phyloP scores from a whole-genome alignment of 2,329 filamentous ascomycete genomes.

The Madurella mycetomatis region DNA sequence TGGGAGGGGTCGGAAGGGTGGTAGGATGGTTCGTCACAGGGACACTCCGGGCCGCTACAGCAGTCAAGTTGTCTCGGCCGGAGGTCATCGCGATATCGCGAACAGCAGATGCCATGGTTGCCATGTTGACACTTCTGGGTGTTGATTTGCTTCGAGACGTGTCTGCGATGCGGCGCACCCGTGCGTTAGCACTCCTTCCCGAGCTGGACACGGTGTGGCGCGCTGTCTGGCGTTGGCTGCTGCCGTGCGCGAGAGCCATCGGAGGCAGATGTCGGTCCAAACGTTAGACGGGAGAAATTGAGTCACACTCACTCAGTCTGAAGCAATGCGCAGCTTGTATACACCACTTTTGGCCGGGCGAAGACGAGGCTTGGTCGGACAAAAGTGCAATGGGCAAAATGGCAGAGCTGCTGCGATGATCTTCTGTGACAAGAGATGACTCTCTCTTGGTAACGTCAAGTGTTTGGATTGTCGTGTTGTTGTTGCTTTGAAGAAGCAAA shows the following conservation, averaged over 20 bases:
- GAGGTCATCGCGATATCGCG: slow-evolving; percentile 62
- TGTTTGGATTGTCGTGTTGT: slow-evolving; percentile 39
- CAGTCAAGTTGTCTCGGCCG: slow-evolving; percentile 67
- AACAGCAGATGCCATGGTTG: slow-evolving; percentile 62
- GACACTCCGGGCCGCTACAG: slow-evolving; percentile 64
- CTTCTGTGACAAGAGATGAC: slow-evolving; percentile 57
- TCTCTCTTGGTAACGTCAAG: slow-evolving; percentile 46
- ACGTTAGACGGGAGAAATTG: slow-evolving; percentile 8
- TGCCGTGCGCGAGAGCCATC: slow-evolving; percentile 6
- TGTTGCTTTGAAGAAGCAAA: slow-evolving; percentile 44
- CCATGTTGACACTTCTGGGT: slow-evolving; percentile 48
- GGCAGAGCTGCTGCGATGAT: slow-evolving; percentile 54
- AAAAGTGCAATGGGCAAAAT: slow-evolving; percentile 35
- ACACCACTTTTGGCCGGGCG: slow-evolving; percentile 23
- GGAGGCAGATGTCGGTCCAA: slow-evolving; percentile 25
- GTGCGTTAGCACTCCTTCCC: slow-evolving; percentile 29
- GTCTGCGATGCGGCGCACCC: slow-evolving; percentile 33
- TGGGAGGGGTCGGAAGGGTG: slow-evolving; percentile 85
- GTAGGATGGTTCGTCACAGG: slow-evolving; percentile 62
- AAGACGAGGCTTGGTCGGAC: slow-evolving; percentile 26
- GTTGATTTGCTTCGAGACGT: slow-evolving; percentile 42
- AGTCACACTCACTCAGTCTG: slow-evolving; percentile 27
- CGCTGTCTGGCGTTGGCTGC: slow-evolving; percentile 17
- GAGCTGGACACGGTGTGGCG: slow-evolving; percentile 23
- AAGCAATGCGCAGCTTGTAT: slow-evolving; percentile 26